phyloP scores from a whole-genome alignment of 192 early-diverging fungal genomes.

The Coemansia sp. region DNA sequence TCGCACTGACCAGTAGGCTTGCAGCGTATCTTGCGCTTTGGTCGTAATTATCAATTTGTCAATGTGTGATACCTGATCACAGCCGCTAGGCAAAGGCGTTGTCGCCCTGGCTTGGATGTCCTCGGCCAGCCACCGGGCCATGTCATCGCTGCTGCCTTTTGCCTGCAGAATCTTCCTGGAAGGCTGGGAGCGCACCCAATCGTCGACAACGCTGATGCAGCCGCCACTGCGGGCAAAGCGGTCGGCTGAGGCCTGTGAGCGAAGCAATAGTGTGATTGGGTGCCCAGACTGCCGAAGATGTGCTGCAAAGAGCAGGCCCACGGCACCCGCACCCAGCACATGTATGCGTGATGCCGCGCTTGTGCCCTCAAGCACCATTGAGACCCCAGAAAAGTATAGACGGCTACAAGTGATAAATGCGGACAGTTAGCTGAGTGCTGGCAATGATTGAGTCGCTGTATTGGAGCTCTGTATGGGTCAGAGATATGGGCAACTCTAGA shows the following conservation, averaged over 20 bases:
- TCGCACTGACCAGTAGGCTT: conserved; percentile 53
- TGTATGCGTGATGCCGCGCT: conserved; percentile 48
- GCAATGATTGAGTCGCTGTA: background rate
- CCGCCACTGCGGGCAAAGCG: conserved; percentile 22
- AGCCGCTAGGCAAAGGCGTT: conserved; percentile 12
- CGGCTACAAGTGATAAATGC: conserved; percentile 1
- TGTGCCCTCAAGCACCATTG: conserved; percentile 17
- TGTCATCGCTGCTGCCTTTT: background rate
- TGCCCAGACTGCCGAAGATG: conserved; percentile 55
- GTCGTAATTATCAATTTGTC: conserved; percentile 59
- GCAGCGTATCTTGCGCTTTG: conserved; percentile 63
- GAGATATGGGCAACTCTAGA: no score
- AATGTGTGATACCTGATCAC: conserved; percentile 33
- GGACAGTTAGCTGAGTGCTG: background rate
- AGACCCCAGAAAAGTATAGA: conserved; percentile 16
- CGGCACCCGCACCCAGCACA: conserved; percentile 69
- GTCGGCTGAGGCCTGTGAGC: conserved; percentile 50
- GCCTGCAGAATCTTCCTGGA: conserved; percentile 35
- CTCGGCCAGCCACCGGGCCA: conserved; percentile 31
- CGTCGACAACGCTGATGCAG: conserved; percentile 26
- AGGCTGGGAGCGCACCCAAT: conserved; percentile 32
- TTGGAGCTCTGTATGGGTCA: background rate
- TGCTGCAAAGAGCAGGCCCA: conserved; percentile 64
- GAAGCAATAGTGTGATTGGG: conserved; percentile 60
- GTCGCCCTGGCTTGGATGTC: conserved; percentile 43